Evolutionary conservation across 176 grass and related monocot species (phyloP).

Genomic region (Dendrocalamus sinicus): DNA sequence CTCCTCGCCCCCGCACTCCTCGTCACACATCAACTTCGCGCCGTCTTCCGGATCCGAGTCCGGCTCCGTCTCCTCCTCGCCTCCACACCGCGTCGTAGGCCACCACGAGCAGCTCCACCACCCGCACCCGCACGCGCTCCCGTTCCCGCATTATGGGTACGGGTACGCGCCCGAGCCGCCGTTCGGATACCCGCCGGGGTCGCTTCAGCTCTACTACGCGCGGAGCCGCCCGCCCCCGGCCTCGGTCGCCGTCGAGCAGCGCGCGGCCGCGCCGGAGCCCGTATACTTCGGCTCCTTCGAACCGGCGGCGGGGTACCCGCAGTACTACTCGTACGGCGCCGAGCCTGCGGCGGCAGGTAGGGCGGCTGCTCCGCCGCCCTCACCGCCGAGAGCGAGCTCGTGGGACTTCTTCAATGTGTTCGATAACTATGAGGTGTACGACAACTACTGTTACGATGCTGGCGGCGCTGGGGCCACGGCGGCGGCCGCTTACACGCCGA

Average conservation of each 20-base stretch:
- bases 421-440: conserved; percentile 57
- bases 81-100: conserved; percentile 18
- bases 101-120: not conserved
- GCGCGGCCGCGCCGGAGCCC: conserved; percentile 40
- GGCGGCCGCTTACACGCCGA: conserved; percentile 55
- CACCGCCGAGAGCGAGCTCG: conserved; percentile 69
- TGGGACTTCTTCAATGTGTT: conserved; percentile 97
- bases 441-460: conserved; percentile 52
- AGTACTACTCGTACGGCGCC: conserved; percentile 44
- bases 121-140: not conserved
- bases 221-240: conserved; percentile 66
- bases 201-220: conserved; percentile 66
- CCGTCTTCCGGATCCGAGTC: conserved; percentile 61
- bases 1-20: conserved; percentile 52
- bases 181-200: conserved; percentile 46
- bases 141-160: conserved; percentile 42
- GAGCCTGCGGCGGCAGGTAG: not conserved
- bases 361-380: conserved; percentile 46
- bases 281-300: conserved; percentile 62
- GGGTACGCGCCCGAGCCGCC: conserved; percentile 40
- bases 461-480: not conserved
- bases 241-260: conserved; percentile 67
- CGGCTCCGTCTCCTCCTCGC: conserved; percentile 47
- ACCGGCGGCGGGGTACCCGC: conserved; percentile 22
- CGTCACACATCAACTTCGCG: conserved; percentile 58